Evolutionary conservation across 495 filamentous ascomycete species (phyloP).

Genomic region (Hyaloscypha bicolor): DNA sequence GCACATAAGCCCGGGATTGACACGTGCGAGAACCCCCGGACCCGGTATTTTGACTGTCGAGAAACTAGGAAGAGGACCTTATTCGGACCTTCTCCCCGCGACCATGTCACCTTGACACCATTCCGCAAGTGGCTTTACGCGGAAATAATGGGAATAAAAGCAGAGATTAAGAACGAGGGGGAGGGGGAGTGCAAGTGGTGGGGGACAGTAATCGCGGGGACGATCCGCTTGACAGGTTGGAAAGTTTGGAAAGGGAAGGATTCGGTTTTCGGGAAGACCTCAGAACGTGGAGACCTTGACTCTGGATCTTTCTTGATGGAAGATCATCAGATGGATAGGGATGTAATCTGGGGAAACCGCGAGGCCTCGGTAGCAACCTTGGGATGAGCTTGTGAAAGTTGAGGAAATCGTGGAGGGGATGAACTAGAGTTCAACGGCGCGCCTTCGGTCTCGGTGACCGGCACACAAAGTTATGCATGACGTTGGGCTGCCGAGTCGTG

Average conservation of each 20-base stretch:
- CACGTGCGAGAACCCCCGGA: background rate
- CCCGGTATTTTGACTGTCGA: background rate
- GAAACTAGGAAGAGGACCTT: background rate
- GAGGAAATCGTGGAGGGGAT: background rate
- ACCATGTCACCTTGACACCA: background rate
- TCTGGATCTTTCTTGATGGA: background rate
- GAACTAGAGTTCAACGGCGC: background rate
- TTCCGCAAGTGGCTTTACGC: background rate
- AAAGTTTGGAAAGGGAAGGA: background rate
- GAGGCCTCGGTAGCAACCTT: background rate
- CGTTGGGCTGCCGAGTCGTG: background rate
- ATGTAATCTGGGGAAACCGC: background rate
- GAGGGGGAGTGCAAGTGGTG: background rate
- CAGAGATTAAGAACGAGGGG: background rate
- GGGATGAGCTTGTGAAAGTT: background rate
- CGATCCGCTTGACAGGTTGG: background rate
- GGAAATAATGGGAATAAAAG: background rate
- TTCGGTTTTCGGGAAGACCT: background rate
- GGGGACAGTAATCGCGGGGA: background rate
- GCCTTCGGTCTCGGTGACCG: background rate
- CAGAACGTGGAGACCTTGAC: background rate
- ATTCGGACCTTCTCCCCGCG: constrained; percentile 19
- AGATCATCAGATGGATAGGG: background rate
- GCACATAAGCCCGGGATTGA: background rate
- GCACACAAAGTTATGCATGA: background rate